Evolutionary conservation across 2,329 filamentous ascomycete species (phyloP).

Genomic region (Penicillium glabrum): DNA sequence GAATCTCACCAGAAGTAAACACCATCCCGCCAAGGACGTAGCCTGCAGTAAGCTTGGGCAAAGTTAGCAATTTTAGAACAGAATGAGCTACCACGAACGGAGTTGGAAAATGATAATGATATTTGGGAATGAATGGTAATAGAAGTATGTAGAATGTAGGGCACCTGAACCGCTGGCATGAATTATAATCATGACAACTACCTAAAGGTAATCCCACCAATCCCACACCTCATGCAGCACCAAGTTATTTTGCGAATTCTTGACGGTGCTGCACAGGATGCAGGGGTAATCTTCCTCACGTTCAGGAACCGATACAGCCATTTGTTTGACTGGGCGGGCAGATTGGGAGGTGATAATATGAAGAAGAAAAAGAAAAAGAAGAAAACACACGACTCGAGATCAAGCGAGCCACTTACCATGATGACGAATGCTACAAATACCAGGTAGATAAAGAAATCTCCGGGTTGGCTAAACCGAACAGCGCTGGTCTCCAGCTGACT

Average conservation of each 20-base stretch:
- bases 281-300: constrained; percentile 77
- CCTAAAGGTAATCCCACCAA: constrained; percentile 73
- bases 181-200: constrained; percentile 56
- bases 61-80: constrained; percentile 23
- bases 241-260: constrained; percentile 57
- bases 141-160: constrained; percentile 56
- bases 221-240: constrained; percentile 66
- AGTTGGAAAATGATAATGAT: constrained; percentile 17
- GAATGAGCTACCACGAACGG: constrained; percentile 22
- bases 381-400: constrained; percentile 14
- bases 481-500: constrained; percentile 71
- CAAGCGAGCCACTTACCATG: constrained; percentile 64
- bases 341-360: constrained; percentile 62
- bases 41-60: constrained; percentile 43
- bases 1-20: constrained; percentile 40
- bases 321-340: constrained; percentile 70
- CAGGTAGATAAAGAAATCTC: constrained; percentile 79
- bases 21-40: constrained; percentile 31
- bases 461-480: constrained; percentile 69
- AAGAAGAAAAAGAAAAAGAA: constrained; percentile 13
- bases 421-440: constrained; percentile 71
- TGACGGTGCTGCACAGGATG: constrained; percentile 57
- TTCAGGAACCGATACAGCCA: constrained; percentile 83
- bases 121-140: constrained; percentile 20
- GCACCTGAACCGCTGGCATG: constrained; percentile 64